Percentiles rank a stretch among this genome's conserved stretches.
Conservation (phyloP, 2,329 filamentous ascomycete species). For the Epichloe bromicola region DNA sequence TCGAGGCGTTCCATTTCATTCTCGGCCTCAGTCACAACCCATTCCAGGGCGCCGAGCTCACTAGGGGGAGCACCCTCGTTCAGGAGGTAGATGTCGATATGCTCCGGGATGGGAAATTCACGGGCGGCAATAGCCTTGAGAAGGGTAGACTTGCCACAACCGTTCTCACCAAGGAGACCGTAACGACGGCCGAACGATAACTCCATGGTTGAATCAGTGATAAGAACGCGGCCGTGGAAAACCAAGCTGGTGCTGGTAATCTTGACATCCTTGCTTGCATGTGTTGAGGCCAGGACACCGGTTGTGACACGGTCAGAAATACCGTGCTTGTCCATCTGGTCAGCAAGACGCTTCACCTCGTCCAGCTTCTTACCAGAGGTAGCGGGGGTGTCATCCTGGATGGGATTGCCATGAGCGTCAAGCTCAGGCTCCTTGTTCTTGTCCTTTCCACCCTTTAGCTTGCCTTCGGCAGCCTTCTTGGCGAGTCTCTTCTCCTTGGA, state of each 20-base stretch:
- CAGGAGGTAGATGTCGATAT: slow-evolving; percentile 94
- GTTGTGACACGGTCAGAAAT: slow-evolving; percentile 97
- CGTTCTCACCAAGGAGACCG: slow-evolving; percentile 94
- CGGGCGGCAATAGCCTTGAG: slow-evolving; percentile 87
- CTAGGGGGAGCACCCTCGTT: slow-evolving; percentile 94
- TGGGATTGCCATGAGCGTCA: slow-evolving; percentile 47
- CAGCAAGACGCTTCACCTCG: slow-evolving; percentile 72
- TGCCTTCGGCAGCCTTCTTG: slow-evolving; percentile 59
- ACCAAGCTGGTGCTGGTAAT: slow-evolving; percentile 87
- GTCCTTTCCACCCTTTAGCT: slow-evolving; percentile 64
- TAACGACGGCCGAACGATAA: slow-evolving; percentile 88
- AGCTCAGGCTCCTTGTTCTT: slow-evolving; percentile 59
- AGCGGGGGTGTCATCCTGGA: slow-evolving; percentile 50
- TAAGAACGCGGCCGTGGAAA: slow-evolving; percentile 94
- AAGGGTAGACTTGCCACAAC: slow-evolving; percentile 96
- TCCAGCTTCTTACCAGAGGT: slow-evolving; percentile 61
- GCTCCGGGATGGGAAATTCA: slow-evolving; percentile 91
- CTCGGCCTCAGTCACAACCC: slow-evolving; percentile 92
- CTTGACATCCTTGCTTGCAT: slow-evolving; percentile 86
- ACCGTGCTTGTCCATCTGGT: slow-evolving; percentile 93
- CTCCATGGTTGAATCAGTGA: slow-evolving; percentile 88
- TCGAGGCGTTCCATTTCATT: slow-evolving; percentile 85
- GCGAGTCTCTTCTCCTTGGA: slow-evolving; percentile 62
- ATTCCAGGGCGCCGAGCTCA: slow-evolving; percentile 84
- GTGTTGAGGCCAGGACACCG: slow-evolving; percentile 79